Evolutionary conservation across 2,329 filamentous ascomycete species (phyloP), one percentile per base, ranked within the genome.

Genomic region (Stachybotrys chlorohalonatus): DNA sequence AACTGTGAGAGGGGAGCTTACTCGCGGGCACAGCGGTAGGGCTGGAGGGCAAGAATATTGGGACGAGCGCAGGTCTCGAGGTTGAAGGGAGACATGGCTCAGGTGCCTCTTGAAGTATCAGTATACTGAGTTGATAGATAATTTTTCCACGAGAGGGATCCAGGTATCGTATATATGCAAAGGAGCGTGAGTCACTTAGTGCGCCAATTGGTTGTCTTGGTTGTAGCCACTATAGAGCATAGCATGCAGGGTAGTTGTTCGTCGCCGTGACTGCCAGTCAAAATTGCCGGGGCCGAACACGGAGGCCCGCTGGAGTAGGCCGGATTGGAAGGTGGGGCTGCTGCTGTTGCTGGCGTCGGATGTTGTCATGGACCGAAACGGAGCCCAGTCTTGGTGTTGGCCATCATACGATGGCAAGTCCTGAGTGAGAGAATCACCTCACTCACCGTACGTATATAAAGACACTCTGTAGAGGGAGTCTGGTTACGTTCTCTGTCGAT

Each of bases 1-100:
- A 56, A 54, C 52, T 55, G 56, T 53, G 54, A 56, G 52, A 56
- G 59, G 59, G 55, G 51, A 52, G 73, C 85, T 72, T 75, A 90
- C 88, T 93, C 89, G 80, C 89, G 75, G 31, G 89, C 89, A 68
- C 89, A 93, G 55, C 89, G 84, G 67, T 93, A 93, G 46, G 89
- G 89, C 65, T 90, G 79, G 51, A 93, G 75, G 58, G 85, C 78
- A 60, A 92, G 73, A 57, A 93, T 91, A 70, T 92, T 93, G 48
- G 85, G 79, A 62, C 89, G 81, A 47, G 87, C 88, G 66, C 88
- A 92, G 58, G 81, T 86, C 62, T 87, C 75, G 52, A 93, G 75
- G 66, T 90, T 82, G 70, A 92, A 92, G 36, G 85, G 75, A 39
- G 82, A 78, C 77, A 83, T 24, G 24, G 24, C 24, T 24, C 24